These are phyloP conservation scores for Mortierella sp. DNA, from an alignment of 371 early-diverging fungal genomes.

Conservation along the genomic window DNA sequence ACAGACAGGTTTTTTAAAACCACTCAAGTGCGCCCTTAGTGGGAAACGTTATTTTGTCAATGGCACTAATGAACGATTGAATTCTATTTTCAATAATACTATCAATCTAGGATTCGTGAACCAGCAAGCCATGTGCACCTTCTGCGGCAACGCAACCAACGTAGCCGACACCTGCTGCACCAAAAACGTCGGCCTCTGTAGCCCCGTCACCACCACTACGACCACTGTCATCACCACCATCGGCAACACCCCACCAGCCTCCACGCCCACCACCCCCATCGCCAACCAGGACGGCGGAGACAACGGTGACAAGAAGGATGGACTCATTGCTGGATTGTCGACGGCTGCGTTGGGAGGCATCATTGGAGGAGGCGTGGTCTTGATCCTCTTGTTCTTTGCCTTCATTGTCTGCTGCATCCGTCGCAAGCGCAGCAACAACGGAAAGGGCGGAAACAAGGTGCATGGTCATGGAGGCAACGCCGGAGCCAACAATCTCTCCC, in stretches of 20 bases:
- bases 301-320: conserved; percentile 3
- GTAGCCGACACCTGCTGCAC: conserved; percentile 28
- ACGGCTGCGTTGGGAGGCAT: conserved; percentile 38
- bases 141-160: conserved; percentile 18
- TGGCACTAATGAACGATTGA: background rate
- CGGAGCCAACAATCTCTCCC: conserved; percentile 24
- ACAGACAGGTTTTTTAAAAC: no score
- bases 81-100: conserved; percentile 1
- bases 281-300: background rate
- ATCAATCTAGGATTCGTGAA: conserved; percentile 25
- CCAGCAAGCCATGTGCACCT: conserved; percentile 23
- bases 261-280: conserved; percentile 8
- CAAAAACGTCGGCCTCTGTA: conserved; percentile 12
- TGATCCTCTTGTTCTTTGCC: conserved; percentile 26
- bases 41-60: background rate
- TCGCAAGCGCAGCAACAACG: conserved; percentile 11
- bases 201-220: background rate
- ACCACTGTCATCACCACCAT: background rate
- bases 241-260: background rate
- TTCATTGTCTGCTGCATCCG: conserved; percentile 41
- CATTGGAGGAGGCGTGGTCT: conserved; percentile 43
- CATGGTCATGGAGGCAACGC: background rate
- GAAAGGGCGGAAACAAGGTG: background rate
- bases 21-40: background rate
- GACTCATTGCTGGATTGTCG: conserved; percentile 25